Base-by-base conservation (phyloP, 2,329 filamentous ascomycete genomes). In the Colletotrichum horii region DNA sequence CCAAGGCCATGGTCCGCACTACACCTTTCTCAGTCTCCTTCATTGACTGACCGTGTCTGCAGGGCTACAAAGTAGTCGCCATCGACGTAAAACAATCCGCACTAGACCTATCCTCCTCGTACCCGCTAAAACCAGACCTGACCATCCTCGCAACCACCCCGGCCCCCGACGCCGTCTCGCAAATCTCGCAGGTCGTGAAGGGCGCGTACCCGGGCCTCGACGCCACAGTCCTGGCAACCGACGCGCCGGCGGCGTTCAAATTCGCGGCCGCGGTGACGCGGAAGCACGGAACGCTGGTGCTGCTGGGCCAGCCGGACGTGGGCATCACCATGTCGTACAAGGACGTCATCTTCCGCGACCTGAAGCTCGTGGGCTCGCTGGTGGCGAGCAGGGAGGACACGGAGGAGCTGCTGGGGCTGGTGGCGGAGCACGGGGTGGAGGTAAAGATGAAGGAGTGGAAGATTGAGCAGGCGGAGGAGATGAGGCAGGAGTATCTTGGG, bases 141-240 rank as follows among this genome's bases (percentile, higher is more conserved):
- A 80, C 80, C 76, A 79, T 83, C 77, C 79, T 82, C 4, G 65
- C 81, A 19, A 82, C 81, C 9, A 66, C 77, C 32, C 77, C 72
- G 19, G 76, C 79, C 7, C 28, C 76, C 24, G 79, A 82, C 43
- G 81, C 58, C 22, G n/a, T 70, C 26, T 9, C 28, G 22, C 16
- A 56, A 15, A 76, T 78, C 26, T 22, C 70, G 32, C 24, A 24
- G 12, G 56, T 28, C 28, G 65, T 67, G 4, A 8, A 26, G 22
- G 58, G 68, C 16, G 38, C 16, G 22, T 76, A 76, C 12, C 74
- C 74, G 1, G 76, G 76, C 12, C 70, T 78, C n/a, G 74, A 78
- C 36, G 76, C 76, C 16, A 43, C 67, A 4, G 71, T 78, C n/a
- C 66, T 78, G 9, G 74, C 76, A 0, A 78, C 76, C n/a, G 76